Conservation (phyloP, 2,329 filamentous ascomycete genomes). For the Leptographium procerum region DNA sequence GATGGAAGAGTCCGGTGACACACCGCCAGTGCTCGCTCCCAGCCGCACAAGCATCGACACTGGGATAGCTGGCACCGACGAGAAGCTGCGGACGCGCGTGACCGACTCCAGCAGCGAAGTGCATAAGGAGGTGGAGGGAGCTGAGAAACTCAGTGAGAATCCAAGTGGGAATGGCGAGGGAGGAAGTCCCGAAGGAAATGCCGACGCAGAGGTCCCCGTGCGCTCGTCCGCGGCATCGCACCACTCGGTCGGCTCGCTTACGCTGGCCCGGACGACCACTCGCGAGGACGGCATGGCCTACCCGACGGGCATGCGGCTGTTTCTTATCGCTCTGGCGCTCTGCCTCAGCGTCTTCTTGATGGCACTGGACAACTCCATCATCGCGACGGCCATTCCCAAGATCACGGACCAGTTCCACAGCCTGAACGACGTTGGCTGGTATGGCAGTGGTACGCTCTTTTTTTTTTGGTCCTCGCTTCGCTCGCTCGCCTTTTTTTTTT, state of each 20-base stretch:
- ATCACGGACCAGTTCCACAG: conserved; percentile 24
- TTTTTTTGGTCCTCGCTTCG: neutral
- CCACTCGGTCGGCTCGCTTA: neutral
- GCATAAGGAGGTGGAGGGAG: neutral
- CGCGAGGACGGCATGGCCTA: conserved; percentile 28
- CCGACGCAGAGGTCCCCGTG: too few species aligned
- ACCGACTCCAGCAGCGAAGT: neutral
- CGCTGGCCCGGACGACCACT: conserved; percentile 14
- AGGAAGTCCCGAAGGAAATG: too few species aligned
- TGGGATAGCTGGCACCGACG: neutral
- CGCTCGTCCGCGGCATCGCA: too few species aligned
- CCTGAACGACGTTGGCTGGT: conserved; percentile 31
- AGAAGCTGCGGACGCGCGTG: neutral
- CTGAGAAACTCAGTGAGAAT: neutral
- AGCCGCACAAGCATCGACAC: neutral
- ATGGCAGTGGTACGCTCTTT: conserved; percentile 18
- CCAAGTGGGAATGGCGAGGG: too few species aligned
- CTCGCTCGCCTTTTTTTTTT: neutral
- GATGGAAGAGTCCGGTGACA: neutral
- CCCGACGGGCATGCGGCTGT: conserved; percentile 23
- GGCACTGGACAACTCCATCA: conserved; percentile 25
- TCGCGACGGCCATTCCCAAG: conserved; percentile 24
- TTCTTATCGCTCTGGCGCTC: conserved; percentile 29
- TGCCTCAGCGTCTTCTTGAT: conserved; percentile 33
- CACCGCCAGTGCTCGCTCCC: neutral